Conservation (phyloP, 2,329 filamentous ascomycete genomes). For the Ascosphaera acerosa region DNA sequence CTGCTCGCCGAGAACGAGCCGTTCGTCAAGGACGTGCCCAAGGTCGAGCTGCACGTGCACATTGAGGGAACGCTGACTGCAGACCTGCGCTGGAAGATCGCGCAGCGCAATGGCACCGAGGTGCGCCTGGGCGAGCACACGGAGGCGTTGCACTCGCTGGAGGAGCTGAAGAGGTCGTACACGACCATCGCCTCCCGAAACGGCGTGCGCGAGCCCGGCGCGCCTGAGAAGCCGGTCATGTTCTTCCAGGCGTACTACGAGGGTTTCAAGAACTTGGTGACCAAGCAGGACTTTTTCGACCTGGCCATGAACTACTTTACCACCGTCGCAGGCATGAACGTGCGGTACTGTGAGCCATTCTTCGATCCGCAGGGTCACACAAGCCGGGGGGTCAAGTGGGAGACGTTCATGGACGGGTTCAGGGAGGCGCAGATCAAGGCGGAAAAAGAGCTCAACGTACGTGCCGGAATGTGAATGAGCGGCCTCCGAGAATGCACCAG, state of each 20-base stretch:
- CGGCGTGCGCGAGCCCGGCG: conserved; percentile 7
- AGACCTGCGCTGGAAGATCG: conserved; percentile 18
- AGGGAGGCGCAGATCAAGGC: conserved; percentile 12
- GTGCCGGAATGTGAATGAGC: too few relatives aligned
- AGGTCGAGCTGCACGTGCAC: conserved; percentile 24
- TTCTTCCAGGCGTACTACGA: conserved; percentile 15
- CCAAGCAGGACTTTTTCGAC: conserved; percentile 17
- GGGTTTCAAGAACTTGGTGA: conserved; percentile 12
- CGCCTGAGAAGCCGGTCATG: conserved; percentile 5
- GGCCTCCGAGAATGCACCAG: too few relatives aligned
- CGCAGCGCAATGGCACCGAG: conserved; percentile 15
- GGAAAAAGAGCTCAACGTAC: conserved; percentile 9
- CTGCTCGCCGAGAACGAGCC: background rate
- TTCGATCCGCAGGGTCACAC: conserved; percentile 22
- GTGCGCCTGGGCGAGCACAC: conserved; percentile 10
- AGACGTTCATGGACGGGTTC: conserved; percentile 15
- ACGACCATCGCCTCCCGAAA: conserved; percentile 15
- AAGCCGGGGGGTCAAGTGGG: conserved; percentile 12
- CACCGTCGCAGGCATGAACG: conserved; percentile 13
- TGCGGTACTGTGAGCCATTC: conserved; percentile 19
- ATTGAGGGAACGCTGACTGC: conserved; percentile 23
- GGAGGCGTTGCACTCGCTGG: conserved; percentile 12
- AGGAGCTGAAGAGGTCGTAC: conserved; percentile 15
- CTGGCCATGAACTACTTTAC: conserved; percentile 17
- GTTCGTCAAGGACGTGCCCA: conserved; percentile 17